Base-by-base conservation (phyloP, 306 rosid species). In the Prunus armeniaca region DNA sequence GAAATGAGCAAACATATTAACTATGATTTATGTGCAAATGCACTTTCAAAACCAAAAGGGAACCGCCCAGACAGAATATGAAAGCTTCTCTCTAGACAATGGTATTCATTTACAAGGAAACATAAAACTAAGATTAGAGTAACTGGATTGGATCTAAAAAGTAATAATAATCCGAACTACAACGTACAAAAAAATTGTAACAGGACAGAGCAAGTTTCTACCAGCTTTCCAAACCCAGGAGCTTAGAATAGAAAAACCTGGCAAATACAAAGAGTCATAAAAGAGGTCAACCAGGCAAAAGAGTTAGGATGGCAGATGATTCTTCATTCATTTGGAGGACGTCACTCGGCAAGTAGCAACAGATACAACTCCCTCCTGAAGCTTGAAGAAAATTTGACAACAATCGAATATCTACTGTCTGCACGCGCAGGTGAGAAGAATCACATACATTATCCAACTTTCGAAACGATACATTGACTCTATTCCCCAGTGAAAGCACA, bases 401-500 rank as follows among this genome's bases (percentile, higher is more conserved):
- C 0, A 28, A 18, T 52, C 47, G 9, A 30, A n/a, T 12, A 22
- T 25, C 49, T 71, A 65, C 15, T 32, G 65, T 52, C 75, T 54
- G 75, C 65, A 3, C 51, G 6, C 32, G 15, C 51, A 12, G 65
- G 38, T 4, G 47, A 17, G 28, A 28, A 11, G 15, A 71, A 32
- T 32, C 32, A 9, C 20, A 41, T 20, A 41, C n/a, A 41, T 15
- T 43, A 24, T 24, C 67, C 41, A 34, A 8, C 11, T 56, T 20
- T 17, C 0, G 30, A 57, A 25, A 60, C 41, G 49, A 43, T 55
- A 12, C 30, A 62, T 65, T 17, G 34, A 64, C 28, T 57, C 76
- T 47, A 10, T 57, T 60, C 76, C 68, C 66, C 52, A 27, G 34
- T 69, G 52, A 15, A 64, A 56, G 61, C 77, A 38, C 9, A 58